phyloP scores from a whole-genome alignment of 768 basidiomycete genomes.

The Dendrothele bispora region DNA sequence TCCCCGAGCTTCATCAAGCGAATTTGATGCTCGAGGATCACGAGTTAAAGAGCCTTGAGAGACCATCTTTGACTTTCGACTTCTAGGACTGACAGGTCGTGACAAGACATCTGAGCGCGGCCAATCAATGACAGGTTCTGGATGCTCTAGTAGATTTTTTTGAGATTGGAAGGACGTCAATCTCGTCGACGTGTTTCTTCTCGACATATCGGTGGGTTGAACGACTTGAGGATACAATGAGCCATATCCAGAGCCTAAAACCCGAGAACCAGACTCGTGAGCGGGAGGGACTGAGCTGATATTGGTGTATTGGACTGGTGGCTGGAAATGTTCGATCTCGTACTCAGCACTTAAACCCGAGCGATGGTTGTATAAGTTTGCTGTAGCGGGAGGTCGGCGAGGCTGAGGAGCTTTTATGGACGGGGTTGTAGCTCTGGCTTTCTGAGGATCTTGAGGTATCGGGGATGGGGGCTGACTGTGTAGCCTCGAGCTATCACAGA shows the following conservation, averaged over 20 bases:
- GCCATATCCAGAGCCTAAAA: slow-evolving; percentile 12
- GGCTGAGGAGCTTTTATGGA: slow-evolving; percentile 46
- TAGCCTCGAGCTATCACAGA: slow-evolving; percentile 27
- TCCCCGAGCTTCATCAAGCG: slow-evolving; percentile 22
- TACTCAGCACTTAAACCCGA: slow-evolving; percentile 43
- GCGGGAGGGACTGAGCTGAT: slow-evolving; percentile 17
- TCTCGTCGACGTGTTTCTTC: too few relatives aligned
- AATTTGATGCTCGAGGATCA: slow-evolving; percentile 5
- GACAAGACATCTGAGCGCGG: slow-evolving; percentile 44
- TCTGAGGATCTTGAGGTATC: slow-evolving; percentile 23
- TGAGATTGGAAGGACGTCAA: too few relatives aligned
- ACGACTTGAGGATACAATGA: slow-evolving; percentile 26
- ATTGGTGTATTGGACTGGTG: slow-evolving; percentile 22
- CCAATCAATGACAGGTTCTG: slow-evolving; percentile 55
- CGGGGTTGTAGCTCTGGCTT: slow-evolving; percentile 30
- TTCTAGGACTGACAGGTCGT: too few relatives aligned
- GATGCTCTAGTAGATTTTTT: too few relatives aligned
- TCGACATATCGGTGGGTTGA: too few relatives aligned
- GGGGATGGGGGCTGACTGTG: slow-evolving; percentile 36
- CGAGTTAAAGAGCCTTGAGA: slow-evolving; percentile 8
- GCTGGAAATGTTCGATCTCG: slow-evolving; percentile 48
- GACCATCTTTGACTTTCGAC: slow-evolving; percentile 28
- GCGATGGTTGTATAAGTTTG: slow-evolving; percentile 29
- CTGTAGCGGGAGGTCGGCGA: slow-evolving; percentile 29
- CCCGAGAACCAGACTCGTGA: slow-evolving; percentile 8